A percentile compares a stretch with the other conserved stretches of the same genome.
Evolutionary conservation across 768 basidiomycete species (phyloP).

Genomic region (Boletus pseudo-olivaceus): DNA sequence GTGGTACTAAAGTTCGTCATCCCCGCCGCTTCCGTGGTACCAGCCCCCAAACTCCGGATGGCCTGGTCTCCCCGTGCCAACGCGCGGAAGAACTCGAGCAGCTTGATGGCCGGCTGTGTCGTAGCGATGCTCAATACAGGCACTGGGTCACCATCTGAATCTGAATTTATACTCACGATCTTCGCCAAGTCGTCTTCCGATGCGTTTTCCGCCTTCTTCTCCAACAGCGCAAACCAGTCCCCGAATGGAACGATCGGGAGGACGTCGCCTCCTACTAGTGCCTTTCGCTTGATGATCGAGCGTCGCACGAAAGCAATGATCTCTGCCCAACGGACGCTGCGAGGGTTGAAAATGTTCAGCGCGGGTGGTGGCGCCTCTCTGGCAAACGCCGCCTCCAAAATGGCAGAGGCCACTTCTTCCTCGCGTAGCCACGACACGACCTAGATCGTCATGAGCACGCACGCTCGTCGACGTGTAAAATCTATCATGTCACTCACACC

Average conservation of each 20-base stretch:
- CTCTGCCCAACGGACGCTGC: conserved; percentile 30
- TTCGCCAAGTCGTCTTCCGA: conserved; percentile 26
- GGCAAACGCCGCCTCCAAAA: conserved; percentile 29
- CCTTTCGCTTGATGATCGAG: conserved; percentile 12
- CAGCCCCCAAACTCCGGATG: neutral
- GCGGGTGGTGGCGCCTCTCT: conserved; percentile 16
- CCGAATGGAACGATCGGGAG: conserved; percentile 33
- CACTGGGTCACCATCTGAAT: too few relatives aligned
- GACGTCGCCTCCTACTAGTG: neutral
- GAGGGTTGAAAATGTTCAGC: conserved; percentile 40
- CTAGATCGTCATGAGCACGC: conserved; percentile 17
- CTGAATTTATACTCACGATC: conserved; percentile 27
- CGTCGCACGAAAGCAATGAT: conserved; percentile 27
- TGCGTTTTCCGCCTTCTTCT: conserved; percentile 15
- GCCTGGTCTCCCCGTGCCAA: conserved; percentile 19
- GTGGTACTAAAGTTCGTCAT: conserved; percentile 18
- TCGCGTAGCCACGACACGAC: conserved; percentile 42
- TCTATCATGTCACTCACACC: conserved; percentile 30
- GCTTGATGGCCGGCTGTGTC: conserved; percentile 34
- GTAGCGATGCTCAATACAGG: too few relatives aligned
- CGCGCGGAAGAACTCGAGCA: conserved; percentile 33
- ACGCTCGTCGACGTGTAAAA: too few relatives aligned
- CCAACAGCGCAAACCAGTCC: conserved; percentile 35
- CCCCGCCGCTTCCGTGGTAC: conserved; percentile 17
- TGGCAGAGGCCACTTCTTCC: conserved; percentile 34